Conservation (phyloP, 305 asterid species). For the Ruellia speciosa region DNA sequence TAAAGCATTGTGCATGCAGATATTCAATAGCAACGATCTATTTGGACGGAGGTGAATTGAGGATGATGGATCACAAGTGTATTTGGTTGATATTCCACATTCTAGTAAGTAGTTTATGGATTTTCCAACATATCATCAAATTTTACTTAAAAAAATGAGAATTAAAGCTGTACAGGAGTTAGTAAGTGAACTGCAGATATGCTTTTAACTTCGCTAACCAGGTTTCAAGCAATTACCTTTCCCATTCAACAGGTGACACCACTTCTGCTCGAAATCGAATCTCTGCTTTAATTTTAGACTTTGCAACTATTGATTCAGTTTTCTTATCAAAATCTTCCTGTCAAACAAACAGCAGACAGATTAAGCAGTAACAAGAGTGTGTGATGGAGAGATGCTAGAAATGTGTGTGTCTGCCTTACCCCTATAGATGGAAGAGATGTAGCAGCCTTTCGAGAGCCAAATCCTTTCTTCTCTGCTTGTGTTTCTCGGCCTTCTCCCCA, state of each 20-base stretch:
- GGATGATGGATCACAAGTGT: background rate
- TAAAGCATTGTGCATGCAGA: background rate
- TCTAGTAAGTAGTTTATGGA: constrained; percentile 1
- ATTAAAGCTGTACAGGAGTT: background rate
- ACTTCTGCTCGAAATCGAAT: constrained; percentile 82
- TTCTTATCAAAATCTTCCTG: constrained; percentile 86
- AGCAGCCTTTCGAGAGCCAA: constrained; percentile 68
- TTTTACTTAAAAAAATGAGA: background rate
- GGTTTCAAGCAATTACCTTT: constrained; percentile 34
- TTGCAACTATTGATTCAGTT: constrained; percentile 63
- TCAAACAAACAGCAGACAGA: constrained; percentile 26
- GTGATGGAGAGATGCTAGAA: background rate
- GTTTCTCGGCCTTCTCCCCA: constrained; percentile 68
- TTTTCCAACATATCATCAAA: background rate
- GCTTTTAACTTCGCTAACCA: too few relatives aligned
- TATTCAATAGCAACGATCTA: background rate
- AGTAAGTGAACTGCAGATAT: too few relatives aligned
- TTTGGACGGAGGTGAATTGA: background rate
- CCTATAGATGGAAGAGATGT: constrained; percentile 88
- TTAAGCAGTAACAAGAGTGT: constrained; percentile 10
- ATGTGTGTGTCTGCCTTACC: constrained; percentile 32
- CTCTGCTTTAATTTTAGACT: constrained; percentile 84
- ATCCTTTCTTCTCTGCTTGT: constrained; percentile 66
- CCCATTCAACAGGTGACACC: constrained; percentile 86
- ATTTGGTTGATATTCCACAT: background rate